Evolutionary conservation across 163 green algal genomes (phyloP).

Genomic region (Chlamydomonas reinhardtii): DNA sequence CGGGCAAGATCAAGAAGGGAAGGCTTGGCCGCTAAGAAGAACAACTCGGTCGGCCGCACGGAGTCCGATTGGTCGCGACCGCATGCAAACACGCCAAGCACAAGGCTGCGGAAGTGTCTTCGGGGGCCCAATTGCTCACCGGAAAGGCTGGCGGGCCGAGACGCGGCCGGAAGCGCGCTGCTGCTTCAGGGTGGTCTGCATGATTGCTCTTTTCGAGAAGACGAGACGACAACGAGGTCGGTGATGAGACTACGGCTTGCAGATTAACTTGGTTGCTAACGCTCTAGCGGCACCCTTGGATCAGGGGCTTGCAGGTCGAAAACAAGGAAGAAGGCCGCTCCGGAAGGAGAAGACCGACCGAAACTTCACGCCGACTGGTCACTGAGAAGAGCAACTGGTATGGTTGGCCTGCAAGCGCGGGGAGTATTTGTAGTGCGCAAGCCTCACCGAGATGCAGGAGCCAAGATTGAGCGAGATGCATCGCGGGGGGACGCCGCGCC

Average conservation of each 20-base stretch:
- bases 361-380: background rate
- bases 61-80: background rate
- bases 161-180: slow-evolving; percentile 13
- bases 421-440: background rate
- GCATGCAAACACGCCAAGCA: background rate
- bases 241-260: background rate
- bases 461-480: background rate
- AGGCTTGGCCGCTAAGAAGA: background rate
- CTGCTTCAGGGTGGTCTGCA: slow-evolving; percentile 43
- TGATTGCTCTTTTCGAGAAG: too few species aligned
- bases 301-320: background rate
- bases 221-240: too few species aligned
- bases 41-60: background rate
- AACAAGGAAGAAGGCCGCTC: background rate
- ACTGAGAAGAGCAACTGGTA: background rate
- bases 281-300: background rate
- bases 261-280: background rate
- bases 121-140: background rate
- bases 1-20: background rate
- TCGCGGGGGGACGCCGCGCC: too few species aligned
- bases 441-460: too few species aligned
- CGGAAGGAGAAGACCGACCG: background rate
- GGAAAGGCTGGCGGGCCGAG: slow-evolving; percentile 18
- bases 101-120: background rate
- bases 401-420: background rate